Conservation (phyloP, 495 filamentous ascomycete genomes). For the Sporormia fimetaria region DNA sequence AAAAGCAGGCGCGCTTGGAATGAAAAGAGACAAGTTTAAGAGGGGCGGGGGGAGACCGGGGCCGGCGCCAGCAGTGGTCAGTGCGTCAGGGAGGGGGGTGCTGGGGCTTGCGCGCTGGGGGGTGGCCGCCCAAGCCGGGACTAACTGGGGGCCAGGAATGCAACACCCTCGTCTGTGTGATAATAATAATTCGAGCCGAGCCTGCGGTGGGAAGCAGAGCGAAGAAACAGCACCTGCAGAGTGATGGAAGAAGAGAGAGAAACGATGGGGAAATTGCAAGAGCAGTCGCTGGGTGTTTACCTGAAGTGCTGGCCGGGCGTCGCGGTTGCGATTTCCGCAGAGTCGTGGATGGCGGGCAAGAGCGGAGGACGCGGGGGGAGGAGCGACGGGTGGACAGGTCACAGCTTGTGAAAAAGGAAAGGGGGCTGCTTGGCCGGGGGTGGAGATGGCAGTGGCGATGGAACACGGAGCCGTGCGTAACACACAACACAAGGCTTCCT, state of each 20-base stretch:
- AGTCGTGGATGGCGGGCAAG: no score
- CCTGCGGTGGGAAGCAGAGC: not conserved
- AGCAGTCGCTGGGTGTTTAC: not conserved
- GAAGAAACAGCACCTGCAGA: not conserved
- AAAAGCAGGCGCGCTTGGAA: slow-evolving; percentile 24
- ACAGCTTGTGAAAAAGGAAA: no score
- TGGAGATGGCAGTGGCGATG: no score
- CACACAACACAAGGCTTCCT: no score
- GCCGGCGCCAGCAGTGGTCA: slow-evolving; percentile 14
- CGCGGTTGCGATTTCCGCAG: no score
- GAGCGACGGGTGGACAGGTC: no score
- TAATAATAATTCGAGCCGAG: not conserved
- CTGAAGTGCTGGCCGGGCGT: no score
- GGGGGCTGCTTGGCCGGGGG: no score
- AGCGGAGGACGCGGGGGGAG: no score
- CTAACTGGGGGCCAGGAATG: not conserved
- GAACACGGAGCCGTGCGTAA: no score
- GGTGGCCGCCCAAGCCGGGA: slow-evolving; percentile 6
- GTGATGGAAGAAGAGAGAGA: not conserved
- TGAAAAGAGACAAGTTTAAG: slow-evolving; percentile 18
- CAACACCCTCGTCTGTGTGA: not conserved
- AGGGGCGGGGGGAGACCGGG: slow-evolving; percentile 7
- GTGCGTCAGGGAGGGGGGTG: slow-evolving; percentile 23
- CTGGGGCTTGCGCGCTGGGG: slow-evolving; percentile 16
- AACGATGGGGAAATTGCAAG: not conserved